Evolutionary conservation across 169 alveolate species (phyloP).

Genomic region (Toxoplasma gondii): DNA sequence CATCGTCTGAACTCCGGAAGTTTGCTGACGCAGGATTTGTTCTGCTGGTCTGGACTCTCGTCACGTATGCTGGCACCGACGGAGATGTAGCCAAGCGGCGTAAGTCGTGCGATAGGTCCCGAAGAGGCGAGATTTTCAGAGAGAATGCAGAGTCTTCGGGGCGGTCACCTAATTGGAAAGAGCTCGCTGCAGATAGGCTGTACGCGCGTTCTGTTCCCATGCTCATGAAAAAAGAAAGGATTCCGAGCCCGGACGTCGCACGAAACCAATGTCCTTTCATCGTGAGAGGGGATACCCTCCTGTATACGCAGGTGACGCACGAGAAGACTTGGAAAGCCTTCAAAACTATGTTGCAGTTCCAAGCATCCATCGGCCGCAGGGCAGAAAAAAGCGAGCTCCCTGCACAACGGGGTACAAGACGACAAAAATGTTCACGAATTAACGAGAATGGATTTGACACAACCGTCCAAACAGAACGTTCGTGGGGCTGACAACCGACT

Average conservation of each 20-base stretch:
- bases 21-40: not conserved
- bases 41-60: not conserved
- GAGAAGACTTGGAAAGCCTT: no score
- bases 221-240: not conserved
- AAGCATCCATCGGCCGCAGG: no score
- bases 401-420: no score
- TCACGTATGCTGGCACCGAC: conserved; percentile 1
- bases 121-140: not conserved
- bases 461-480: no score
- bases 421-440: no score
- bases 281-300: not conserved
- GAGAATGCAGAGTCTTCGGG: not conserved
- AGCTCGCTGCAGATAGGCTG: not conserved
- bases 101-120: not conserved
- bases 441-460: no score
- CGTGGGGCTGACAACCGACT: no score
- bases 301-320: no score
- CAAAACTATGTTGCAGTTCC: no score
- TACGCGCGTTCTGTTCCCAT: not conserved
- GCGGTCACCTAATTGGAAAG: not conserved
- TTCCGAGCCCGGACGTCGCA: not conserved
- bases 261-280: not conserved
- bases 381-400: no score
- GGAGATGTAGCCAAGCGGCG: conserved; percentile 13
- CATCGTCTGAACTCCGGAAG: not conserved